phyloP scores from a whole-genome alignment of 805 yeast species.

The Metschnikowia cerradonensis region DNA sequence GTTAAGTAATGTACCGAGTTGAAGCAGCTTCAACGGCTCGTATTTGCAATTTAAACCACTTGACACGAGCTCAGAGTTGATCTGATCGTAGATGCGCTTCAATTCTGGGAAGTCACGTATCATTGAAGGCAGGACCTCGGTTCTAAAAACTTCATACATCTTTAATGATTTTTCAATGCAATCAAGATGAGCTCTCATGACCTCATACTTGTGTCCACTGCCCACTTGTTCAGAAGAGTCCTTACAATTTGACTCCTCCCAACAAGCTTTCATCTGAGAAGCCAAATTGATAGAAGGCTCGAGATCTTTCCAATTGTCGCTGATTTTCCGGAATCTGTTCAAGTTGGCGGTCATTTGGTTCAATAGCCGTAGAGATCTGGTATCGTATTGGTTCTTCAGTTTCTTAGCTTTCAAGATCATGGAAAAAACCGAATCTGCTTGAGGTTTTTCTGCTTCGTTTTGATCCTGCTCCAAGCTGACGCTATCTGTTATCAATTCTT shows the following conservation, averaged over 20 bases:
- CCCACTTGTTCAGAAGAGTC: neutral
- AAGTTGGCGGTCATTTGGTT: conserved; percentile 21
- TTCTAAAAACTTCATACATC: neutral
- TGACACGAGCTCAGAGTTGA: conserved; percentile 6
- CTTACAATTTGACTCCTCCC: neutral
- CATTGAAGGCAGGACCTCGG: neutral
- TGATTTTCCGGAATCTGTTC: neutral
- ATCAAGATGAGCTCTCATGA: neutral
- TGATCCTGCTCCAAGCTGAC: neutral
- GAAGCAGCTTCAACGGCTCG: conserved; percentile 13
- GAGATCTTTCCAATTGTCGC: neutral
- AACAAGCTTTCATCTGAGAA: neutral
- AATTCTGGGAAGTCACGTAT: conserved; percentile 15
- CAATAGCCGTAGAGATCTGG: conserved; percentile 25
- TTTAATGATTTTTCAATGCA: neutral
- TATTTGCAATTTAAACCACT: conserved; percentile 13
- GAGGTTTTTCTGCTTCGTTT: neutral
- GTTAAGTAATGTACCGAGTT: conserved; percentile 6
- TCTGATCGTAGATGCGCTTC: conserved; percentile 7
- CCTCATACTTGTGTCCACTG: neutral
- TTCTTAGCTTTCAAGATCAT: conserved; percentile 14
- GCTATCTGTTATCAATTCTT: neutral
- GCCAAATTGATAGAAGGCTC: neutral
- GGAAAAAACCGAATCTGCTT: conserved; percentile 6
- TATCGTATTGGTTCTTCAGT: conserved; percentile 29